A percentile compares a stretch with the other conserved stretches of the same genome.
phyloP scores from a whole-genome alignment of 1,284 basidiomycete genomes.

The Melanopsichium pennsylvanicum region DNA sequence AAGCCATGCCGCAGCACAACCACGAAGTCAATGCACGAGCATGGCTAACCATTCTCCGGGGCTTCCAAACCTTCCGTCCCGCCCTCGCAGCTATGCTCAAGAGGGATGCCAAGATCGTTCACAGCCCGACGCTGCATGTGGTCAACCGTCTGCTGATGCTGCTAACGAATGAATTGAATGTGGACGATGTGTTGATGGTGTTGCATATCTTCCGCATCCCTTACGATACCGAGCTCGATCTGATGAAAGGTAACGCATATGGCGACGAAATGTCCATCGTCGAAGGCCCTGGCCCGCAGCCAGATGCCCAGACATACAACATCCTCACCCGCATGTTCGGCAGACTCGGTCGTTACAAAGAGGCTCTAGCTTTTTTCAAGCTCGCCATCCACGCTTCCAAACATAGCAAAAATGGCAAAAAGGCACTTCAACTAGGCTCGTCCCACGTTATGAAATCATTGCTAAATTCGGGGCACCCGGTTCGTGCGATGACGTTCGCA shows the following conservation, averaged over 20 bases:
- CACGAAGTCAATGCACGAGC: conserved; percentile 25
- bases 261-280: background rate
- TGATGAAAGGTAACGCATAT: too few species aligned
- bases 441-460: conserved; percentile 26
- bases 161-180: conserved; percentile 16
- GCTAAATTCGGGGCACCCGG: conserved; percentile 11
- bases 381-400: background rate
- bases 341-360: conserved; percentile 8
- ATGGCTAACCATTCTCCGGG: conserved; percentile 43
- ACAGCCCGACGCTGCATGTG: conserved; percentile 32
- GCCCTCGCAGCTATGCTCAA: conserved; percentile 21
- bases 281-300: conserved; percentile 19
- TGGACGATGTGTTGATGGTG: conserved; percentile 23
- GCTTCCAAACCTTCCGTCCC: conserved; percentile 27
- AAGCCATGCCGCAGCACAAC: conserved; percentile 28
- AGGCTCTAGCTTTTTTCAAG: conserved; percentile 19
- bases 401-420: background rate
- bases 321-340: conserved; percentile 20
- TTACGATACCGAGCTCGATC: background rate
- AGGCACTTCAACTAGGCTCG: conserved; percentile 7
- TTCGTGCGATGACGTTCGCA: conserved; percentile 34
- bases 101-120: conserved; percentile 20
- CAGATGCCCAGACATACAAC: conserved; percentile 17
- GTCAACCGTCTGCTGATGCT: conserved; percentile 22
- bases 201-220: conserved; percentile 34